Conservation (phyloP, 2,329 filamentous ascomycete genomes). For the Plenodomus lindquistii region DNA sequence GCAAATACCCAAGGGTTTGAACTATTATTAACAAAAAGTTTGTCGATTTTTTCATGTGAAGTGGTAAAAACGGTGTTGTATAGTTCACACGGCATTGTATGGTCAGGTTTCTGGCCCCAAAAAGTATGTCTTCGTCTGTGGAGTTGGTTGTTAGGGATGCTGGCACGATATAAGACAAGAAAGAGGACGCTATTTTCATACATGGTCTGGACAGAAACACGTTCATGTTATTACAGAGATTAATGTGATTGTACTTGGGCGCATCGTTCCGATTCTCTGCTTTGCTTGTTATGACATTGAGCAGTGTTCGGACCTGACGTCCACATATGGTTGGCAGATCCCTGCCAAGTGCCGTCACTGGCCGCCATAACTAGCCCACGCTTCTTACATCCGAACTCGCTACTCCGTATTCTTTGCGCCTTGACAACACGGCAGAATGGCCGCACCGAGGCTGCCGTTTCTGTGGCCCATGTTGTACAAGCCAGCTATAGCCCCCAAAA, state of each 20-base stretch:
- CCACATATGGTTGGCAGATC: constrained; percentile 16
- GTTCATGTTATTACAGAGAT: too few species aligned
- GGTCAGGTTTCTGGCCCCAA: neutral
- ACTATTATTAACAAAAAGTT: constrained; percentile 10
- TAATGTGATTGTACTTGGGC: too few species aligned
- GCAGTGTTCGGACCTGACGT: constrained; percentile 8
- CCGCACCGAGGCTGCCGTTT: constrained; percentile 51
- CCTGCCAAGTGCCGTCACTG: constrained; percentile 5
- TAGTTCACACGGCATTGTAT: constrained; percentile 9
- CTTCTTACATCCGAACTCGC: neutral
- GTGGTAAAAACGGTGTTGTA: neutral
- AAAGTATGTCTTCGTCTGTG: constrained; percentile 4
- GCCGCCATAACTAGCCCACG: neutral
- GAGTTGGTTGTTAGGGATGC: neutral
- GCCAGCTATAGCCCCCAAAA: constrained; percentile 28
- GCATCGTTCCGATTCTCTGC: neutral
- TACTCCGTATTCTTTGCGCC: neutral
- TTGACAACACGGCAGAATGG: constrained; percentile 37
- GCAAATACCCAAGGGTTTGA: constrained; percentile 5
- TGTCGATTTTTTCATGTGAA: constrained; percentile 3
- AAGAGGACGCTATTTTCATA: neutral
- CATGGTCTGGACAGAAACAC: too few species aligned
- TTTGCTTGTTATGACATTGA: neutral
- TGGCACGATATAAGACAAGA: neutral
- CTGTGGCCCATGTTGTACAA: constrained; percentile 53